Conservation (phyloP, 768 basidiomycete genomes). For the Tephrocybe sp. region DNA sequence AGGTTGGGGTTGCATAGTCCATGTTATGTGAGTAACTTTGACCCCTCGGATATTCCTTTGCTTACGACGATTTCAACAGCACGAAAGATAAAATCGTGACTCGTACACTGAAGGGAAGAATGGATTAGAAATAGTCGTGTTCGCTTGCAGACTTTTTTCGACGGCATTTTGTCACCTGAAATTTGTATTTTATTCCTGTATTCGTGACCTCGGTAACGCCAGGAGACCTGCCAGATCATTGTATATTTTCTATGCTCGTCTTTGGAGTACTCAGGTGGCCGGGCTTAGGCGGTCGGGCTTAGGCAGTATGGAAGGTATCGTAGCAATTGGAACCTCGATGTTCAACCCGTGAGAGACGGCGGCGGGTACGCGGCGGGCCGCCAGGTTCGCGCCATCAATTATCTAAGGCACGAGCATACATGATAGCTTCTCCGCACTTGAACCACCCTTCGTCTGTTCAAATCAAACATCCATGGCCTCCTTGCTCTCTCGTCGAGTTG, state of each 20-base stretch:
- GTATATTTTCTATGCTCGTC: no score
- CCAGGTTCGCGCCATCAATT: neutral
- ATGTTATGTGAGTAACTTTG: constrained; percentile 75
- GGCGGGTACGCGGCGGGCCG: neutral
- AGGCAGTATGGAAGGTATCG: no score
- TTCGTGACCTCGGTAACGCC: no score
- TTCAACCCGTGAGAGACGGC: neutral
- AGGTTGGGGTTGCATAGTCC: constrained; percentile 95
- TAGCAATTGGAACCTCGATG: neutral
- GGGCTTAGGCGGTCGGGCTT: no score
- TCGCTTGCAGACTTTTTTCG: neutral
- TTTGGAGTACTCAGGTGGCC: no score
- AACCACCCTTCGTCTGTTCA: neutral
- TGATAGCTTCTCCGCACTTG: constrained; percentile 1
- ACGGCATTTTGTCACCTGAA: neutral
- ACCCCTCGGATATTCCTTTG: constrained; percentile 3
- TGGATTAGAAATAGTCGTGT: constrained; percentile 62
- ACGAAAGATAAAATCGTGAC: constrained; percentile 77
- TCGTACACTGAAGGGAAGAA: constrained; percentile 84
- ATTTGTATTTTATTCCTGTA: no score
- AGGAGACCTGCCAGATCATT: no score
- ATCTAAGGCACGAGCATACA: neutral
- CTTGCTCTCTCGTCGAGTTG: constrained; percentile 27
- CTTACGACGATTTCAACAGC: constrained; percentile 30
- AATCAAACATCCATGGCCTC: constrained; percentile 26